Base-by-base conservation (phyloP, 768 basidiomycete species). In the Dioszegia crocea region DNA sequence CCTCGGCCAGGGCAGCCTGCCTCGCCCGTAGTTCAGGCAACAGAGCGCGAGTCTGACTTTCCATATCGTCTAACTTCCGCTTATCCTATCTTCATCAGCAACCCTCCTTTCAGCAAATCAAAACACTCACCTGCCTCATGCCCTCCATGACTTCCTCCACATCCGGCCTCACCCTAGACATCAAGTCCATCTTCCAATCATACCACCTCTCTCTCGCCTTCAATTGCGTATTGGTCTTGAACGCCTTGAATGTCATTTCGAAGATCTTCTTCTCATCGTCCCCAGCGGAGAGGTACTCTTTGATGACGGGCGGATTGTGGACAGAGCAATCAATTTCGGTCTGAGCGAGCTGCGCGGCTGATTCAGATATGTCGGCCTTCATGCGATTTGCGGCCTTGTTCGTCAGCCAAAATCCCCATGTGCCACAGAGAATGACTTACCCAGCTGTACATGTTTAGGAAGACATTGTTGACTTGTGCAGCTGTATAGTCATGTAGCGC, bases 121-220 rank as follows among this genome's bases (percentile, higher is more conserved):
- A 19, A 31, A 3, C 23, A 48, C 54, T 36, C 33, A 56, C 84
- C 74, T 88, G 82, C 56, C 56, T 61, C 62, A 79, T 68, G 43
- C 74, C 73, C 47, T 58, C 51, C 2, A 48, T 24, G 4, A 62
- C 73, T 53, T 85, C 84, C 67, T 78, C 81, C 78, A 96, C 78
- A 70, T 97, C 92, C 73, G 81, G 83, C 76, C 83, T 76, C 27
- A 78, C 61, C 19, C 62, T 62, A 24, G 61, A 51, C 43, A 76
- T 64, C 50, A 76, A 59, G 14, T 64, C 60, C 30, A 59, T 60
- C 58, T 70, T 68, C 77, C 77, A 78, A 24, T 75, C 68, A 56
- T 76, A 73, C 77, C 77, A 78, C 49, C 61, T 58, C 44, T 65
- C 66, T 41, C 68, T 64, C 23, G 71, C 73, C 48, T 65, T 71